These are phyloP conservation scores for Melampsora larici-populina DNA, from an alignment of 1,284 basidiomycete genomes.

Conservation along the genomic window DNA sequence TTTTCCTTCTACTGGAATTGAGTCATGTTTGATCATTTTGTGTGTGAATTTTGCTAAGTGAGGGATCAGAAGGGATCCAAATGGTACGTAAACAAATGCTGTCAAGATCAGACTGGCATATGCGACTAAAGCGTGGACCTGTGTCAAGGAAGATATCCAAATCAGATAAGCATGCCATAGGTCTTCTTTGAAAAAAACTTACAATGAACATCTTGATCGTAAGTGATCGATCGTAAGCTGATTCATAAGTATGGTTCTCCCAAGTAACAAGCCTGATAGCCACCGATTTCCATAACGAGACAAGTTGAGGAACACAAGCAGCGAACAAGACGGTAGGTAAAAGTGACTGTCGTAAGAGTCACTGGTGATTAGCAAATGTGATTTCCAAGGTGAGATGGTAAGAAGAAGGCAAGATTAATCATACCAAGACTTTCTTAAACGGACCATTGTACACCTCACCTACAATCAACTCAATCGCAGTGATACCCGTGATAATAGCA, in stretches of 20 bases:
- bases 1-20: conserved; percentile 45
- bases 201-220: conserved; percentile 78
- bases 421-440: conserved; percentile 62
- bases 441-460: conserved; percentile 80
- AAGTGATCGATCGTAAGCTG: conserved; percentile 71
- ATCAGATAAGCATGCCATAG: conserved; percentile 69
- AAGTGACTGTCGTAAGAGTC: conserved; percentile 56
- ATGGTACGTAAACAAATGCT: conserved; percentile 53
- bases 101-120: conserved; percentile 43
- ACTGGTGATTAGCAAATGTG: background rate
- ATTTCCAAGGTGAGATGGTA: background rate
- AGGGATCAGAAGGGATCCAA: conserved; percentile 50
- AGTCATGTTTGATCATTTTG: conserved; percentile 21
- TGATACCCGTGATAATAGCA: conserved; percentile 35
- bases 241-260: conserved; percentile 84
- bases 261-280: conserved; percentile 73
- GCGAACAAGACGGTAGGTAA: conserved; percentile 80
- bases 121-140: conserved; percentile 41
- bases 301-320: conserved; percentile 74
- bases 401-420: background rate
- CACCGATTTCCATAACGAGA: conserved; percentile 68
- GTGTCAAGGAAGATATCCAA: background rate
- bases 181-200: conserved; percentile 54
- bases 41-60: conserved; percentile 11
- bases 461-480: conserved; percentile 58